A percentile compares a stretch with the other conserved stretches of the same genome.
phyloP scores from a whole-genome alignment of 176 grass and related monocot genomes.

The Canna indica region DNA sequence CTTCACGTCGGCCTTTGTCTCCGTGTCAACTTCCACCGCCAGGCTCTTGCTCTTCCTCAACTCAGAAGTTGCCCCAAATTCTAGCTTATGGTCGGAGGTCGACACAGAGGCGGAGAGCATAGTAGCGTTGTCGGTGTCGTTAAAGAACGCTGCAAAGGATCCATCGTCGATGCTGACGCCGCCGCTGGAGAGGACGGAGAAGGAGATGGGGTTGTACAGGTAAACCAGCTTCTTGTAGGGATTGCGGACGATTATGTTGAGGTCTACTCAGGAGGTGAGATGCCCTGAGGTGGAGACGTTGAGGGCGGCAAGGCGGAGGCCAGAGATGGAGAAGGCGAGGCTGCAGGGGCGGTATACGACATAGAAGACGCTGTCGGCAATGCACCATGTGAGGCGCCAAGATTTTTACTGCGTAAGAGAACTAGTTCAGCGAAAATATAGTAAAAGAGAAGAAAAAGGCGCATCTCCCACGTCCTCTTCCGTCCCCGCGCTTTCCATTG shows the following conservation, averaged over 20 bases:
- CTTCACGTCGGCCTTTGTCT: constrained; percentile 75
- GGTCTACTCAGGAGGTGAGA: constrained; percentile 35
- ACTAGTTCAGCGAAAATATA: not conserved
- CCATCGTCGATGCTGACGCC: constrained; percentile 54
- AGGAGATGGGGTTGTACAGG: constrained; percentile 75
- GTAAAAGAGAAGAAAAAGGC: not conserved
- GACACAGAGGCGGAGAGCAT: constrained; percentile 47
- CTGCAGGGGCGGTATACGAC: constrained; percentile 67
- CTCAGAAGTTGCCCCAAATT: constrained; percentile 46
- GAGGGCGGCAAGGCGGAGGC: constrained; percentile 36
- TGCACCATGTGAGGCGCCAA: not conserved
- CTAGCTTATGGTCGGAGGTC: constrained; percentile 40
- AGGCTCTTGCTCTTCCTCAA: constrained; percentile 65
- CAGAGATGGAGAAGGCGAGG: constrained; percentile 65
- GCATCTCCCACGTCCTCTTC: not conserved
- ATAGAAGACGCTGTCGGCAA: constrained; percentile 54
- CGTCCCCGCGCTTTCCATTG: not conserved
- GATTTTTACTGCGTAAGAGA: too few species aligned
- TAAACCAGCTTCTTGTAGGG: constrained; percentile 93
- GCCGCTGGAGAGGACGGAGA: constrained; percentile 44
- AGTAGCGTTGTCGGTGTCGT: constrained; percentile 56
- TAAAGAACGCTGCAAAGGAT: constrained; percentile 45
- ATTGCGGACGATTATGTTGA: constrained; percentile 59
- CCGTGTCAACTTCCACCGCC: constrained; percentile 48
- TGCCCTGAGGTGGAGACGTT: constrained; percentile 37